These are phyloP conservation scores for Trichosporon faecale DNA, from an alignment of 1,284 basidiomycete species.

Conservation along the genomic window DNA sequence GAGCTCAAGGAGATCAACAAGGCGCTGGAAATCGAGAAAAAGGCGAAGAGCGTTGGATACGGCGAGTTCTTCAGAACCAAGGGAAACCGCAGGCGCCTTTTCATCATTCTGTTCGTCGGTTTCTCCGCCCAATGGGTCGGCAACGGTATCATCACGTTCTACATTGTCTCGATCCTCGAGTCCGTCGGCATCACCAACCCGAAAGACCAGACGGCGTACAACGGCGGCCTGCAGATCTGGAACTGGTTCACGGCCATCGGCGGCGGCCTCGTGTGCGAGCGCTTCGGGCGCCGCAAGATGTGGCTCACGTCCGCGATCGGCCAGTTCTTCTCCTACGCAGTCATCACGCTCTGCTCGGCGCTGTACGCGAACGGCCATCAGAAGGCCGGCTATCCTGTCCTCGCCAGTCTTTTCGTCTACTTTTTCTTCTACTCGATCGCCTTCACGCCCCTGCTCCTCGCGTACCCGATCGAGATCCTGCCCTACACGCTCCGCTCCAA, in stretches of 20 bases:
- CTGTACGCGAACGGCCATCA: conserved; percentile 26
- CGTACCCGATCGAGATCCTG: conserved; percentile 30
- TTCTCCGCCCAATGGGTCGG: conserved; percentile 14
- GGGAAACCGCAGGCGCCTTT: conserved; percentile 53
- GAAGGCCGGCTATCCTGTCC: conserved; percentile 27
- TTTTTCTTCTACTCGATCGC: conserved; percentile 25
- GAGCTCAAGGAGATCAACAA: conserved; percentile 52
- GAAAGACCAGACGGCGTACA: conserved; percentile 29
- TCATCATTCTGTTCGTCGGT: conserved; percentile 53
- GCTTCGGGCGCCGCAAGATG: conserved; percentile 29
- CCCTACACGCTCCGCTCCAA: conserved; percentile 24
- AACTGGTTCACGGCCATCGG: conserved; percentile 25
- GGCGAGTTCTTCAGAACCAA: conserved; percentile 32
- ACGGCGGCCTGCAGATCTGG: conserved; percentile 26
- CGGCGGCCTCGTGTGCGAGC: conserved; percentile 26
- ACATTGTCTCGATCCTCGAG: conserved; percentile 19
- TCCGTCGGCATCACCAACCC: conserved; percentile 25
- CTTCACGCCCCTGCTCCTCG: conserved; percentile 19
- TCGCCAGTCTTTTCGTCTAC: conserved; percentile 29
- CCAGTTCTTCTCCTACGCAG: conserved; percentile 27
- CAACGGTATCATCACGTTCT: conserved; percentile 13
- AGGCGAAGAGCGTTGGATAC: not conserved
- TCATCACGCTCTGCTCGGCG: conserved; percentile 25
- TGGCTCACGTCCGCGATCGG: conserved; percentile 25
- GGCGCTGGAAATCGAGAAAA: conserved; percentile 43